Conservation (phyloP, 345 rosid genomes). For the Melaleuca quinquenervia region DNA sequence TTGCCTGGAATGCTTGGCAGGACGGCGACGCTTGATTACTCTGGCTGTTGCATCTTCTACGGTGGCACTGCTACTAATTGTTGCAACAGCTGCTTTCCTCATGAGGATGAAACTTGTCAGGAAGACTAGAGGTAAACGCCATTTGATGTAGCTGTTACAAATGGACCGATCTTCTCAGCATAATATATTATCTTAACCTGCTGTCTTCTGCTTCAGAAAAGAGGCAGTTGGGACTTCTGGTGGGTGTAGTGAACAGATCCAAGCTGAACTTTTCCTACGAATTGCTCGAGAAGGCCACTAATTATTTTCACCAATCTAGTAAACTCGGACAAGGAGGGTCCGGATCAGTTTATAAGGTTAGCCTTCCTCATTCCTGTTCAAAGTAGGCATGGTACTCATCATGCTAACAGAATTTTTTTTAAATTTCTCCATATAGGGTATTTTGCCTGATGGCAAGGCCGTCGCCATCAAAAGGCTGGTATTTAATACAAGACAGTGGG, state of each 20-base stretch:
- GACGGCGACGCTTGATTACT: constrained; percentile 31
- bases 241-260: constrained; percentile 44
- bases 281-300: constrained; percentile 67
- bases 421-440: constrained; percentile 31
- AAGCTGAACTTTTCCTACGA: constrained; percentile 67
- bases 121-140: constrained; percentile 40
- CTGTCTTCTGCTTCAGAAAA: constrained; percentile 30
- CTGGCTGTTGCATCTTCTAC: constrained; percentile 37
- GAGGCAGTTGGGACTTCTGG: constrained; percentile 52
- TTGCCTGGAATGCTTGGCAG: constrained; percentile 14
- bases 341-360: constrained; percentile 77
- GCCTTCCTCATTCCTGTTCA: not conserved
- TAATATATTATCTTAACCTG: not conserved
- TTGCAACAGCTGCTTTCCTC: constrained; percentile 24
- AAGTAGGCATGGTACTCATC: not conserved
- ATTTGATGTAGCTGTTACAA: not conserved
- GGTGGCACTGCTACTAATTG: constrained; percentile 39
- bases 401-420: not conserved
- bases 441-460: constrained; percentile 43
- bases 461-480: constrained; percentile 87
- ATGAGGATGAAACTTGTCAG: constrained; percentile 21
- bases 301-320: constrained; percentile 57
- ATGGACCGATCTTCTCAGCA: not conserved
- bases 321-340: constrained; percentile 94
- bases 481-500: constrained; percentile 90